Conservation (phyloP, 2,329 filamentous ascomycete species). For the Calonectria multiphialidica region DNA sequence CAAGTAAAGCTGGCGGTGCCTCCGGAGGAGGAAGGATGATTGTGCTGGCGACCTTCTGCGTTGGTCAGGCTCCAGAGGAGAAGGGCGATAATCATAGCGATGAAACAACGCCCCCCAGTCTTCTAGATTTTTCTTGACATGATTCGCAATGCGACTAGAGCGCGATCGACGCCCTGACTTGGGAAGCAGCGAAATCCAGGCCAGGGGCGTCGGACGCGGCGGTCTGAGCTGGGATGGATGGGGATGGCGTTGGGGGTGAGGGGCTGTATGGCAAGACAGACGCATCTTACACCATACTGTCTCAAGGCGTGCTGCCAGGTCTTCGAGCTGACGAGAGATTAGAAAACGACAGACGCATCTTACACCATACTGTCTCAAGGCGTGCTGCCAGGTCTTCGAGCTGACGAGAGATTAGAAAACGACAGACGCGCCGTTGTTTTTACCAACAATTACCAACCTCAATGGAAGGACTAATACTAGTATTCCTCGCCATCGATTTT, state of each 20-base stretch:
- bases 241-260: slow-evolving; percentile 10
- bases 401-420: slow-evolving; percentile 7
- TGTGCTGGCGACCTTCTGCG: background rate
- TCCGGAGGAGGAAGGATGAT: background rate
- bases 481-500: background rate
- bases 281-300: background rate
- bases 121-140: slow-evolving; percentile 1
- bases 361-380: background rate
- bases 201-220: slow-evolving; percentile 9
- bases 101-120: background rate
- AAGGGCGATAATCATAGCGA: background rate
- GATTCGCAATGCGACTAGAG: background rate
- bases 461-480: background rate
- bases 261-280: background rate
- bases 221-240: slow-evolving; percentile 18
- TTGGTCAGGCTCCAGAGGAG: background rate
- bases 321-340: slow-evolving; percentile 3
- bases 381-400: background rate
- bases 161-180: slow-evolving; percentile 16
- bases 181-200: background rate
- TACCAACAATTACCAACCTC: background rate
- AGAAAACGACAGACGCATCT: background rate
- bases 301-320: background rate
- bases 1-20: background rate
- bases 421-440: background rate